Base-by-base conservation (phyloP, 805 yeast species). In the Saccharomycopsis selenospora region DNA sequence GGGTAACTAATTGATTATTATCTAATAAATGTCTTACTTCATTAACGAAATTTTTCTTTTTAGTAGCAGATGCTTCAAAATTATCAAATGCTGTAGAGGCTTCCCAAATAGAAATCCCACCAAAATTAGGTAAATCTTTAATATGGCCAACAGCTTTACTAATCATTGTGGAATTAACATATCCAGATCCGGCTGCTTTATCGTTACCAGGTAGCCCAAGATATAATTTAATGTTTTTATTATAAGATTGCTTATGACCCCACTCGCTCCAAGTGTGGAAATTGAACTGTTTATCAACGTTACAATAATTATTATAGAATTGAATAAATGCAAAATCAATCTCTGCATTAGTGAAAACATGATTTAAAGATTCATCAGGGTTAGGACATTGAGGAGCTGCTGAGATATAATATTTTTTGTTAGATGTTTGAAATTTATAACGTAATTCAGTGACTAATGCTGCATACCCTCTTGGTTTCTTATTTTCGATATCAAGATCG, bases 81-180 rank as follows among this genome's bases (percentile, higher is more conserved):
- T 51, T 51, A 7, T 36, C 57, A 56, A 72, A 76, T 40, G 80
- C 90, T 59, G 82, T 84, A 38, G 89, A 80, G 11, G 95, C 95
- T 65, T 88, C 95, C 97, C 98, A 90, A 52, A 89, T 67, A 74
- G 83, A 78, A 59, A 90, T 73, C 54, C 98, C 98, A 46, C 95
- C 96, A 61, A 89, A 85, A 55, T 66, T 61, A 1, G 60, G 40
- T n/a, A 49, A 40, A 7, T 40, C 29, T 1, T 48, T 38, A 22
- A 63, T 54, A 10, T 52, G 51, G 8, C 48, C 42, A n/a, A 69
- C 48, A 40, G 61, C 69, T 3, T 51, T 40, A n/a, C 56, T 36
- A 23, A 71, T 61, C 26, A 70, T 60, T 26, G 68, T 74, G 18
- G 71, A 74, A 36, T 70, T 67, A 27, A 69, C 68, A 55, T 76